phyloP scores from a whole-genome alignment of 1,139 yeast species.

The Taphrina deformans region DNA sequence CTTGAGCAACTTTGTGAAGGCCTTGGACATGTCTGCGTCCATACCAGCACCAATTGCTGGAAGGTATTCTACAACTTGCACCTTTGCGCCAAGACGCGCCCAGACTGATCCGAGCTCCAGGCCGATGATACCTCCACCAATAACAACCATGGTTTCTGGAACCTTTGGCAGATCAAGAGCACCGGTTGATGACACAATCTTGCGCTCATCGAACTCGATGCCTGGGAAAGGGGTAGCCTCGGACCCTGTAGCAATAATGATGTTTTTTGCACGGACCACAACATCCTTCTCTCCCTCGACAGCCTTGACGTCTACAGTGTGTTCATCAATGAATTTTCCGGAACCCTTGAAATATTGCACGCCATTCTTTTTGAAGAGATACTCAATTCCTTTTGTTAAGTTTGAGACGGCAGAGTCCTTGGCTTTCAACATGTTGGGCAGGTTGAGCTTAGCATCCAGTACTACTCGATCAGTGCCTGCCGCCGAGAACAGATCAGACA shows the following conservation, averaged over 20 bases:
- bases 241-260: slow-evolving; percentile 97
- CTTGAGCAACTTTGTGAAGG: slow-evolving; percentile 80
- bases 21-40: slow-evolving; percentile 93
- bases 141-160: slow-evolving; percentile 87
- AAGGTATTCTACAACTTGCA: slow-evolving; percentile 90
- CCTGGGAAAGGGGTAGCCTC: slow-evolving; percentile 99
- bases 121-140: slow-evolving; percentile 99
- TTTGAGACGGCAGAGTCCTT: slow-evolving; percentile 88
- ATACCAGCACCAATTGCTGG: slow-evolving; percentile 84
- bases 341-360: slow-evolving; percentile 92
- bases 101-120: slow-evolving; percentile 99
- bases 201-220: slow-evolving; percentile 91
- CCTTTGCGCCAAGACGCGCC: slow-evolving; percentile 92
- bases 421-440: slow-evolving; percentile 81
- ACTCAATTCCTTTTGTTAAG: slow-evolving; percentile 89
- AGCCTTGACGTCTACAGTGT: slow-evolving; percentile 75
- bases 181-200: slow-evolving; percentile 96
- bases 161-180: slow-evolving; percentile 78
- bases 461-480: slow-evolving; percentile 33
- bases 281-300: slow-evolving; percentile 78
- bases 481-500: background rate
- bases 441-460: slow-evolving; percentile 70
- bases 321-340: slow-evolving; percentile 83
- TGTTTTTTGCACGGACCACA: slow-evolving; percentile 72
- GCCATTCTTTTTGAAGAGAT: slow-evolving; percentile 92